phyloP scores from a whole-genome alignment of 2,329 filamentous ascomycete species.

The Ambrosiella beaveri region DNA sequence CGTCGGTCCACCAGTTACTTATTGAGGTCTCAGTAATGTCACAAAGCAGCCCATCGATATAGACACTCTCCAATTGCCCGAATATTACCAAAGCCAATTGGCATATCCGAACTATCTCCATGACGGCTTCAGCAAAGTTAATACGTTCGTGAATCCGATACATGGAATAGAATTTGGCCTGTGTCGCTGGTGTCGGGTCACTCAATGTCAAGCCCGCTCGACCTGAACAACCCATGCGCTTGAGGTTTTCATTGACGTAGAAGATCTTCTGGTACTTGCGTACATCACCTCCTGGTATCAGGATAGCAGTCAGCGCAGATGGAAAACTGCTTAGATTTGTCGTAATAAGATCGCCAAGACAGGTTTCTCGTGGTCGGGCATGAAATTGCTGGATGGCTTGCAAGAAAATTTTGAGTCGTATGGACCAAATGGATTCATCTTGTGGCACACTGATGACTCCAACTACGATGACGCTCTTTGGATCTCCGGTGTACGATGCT shows the following conservation, averaged over 20 bases:
- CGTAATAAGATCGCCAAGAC: slow-evolving; percentile 73
- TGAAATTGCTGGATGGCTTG: slow-evolving; percentile 71
- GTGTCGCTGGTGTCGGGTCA: slow-evolving; percentile 60
- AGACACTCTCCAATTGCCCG: slow-evolving; percentile 70
- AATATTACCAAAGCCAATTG: slow-evolving; percentile 81
- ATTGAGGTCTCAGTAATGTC: slow-evolving; percentile 83
- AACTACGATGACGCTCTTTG: slow-evolving; percentile 58
- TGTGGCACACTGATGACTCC: slow-evolving; percentile 67
- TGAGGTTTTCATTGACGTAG: slow-evolving; percentile 86
- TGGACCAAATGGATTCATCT: slow-evolving; percentile 66
- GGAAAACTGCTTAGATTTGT: slow-evolving; percentile 88
- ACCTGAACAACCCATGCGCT: slow-evolving; percentile 80
- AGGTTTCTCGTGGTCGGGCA: slow-evolving; percentile 66
- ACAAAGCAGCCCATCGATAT: slow-evolving; percentile 81
- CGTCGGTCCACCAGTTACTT: slow-evolving; percentile 89
- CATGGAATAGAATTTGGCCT: slow-evolving; percentile 80
- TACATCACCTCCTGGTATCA: slow-evolving; percentile 73
- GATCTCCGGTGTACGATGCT: slow-evolving; percentile 80
- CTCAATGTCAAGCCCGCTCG: slow-evolving; percentile 69
- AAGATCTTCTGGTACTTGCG: slow-evolving; percentile 66
- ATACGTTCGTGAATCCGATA: slow-evolving; percentile 78
- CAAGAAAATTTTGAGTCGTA: slow-evolving; percentile 66
- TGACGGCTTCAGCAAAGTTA: slow-evolving; percentile 57
- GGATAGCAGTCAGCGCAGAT: slow-evolving; percentile 79
- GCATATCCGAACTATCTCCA: slow-evolving; percentile 80